These are phyloP conservation scores for Mycogone perniciosa DNA, from an alignment of 2,329 filamentous ascomycete species.

Conservation along the genomic window DNA sequence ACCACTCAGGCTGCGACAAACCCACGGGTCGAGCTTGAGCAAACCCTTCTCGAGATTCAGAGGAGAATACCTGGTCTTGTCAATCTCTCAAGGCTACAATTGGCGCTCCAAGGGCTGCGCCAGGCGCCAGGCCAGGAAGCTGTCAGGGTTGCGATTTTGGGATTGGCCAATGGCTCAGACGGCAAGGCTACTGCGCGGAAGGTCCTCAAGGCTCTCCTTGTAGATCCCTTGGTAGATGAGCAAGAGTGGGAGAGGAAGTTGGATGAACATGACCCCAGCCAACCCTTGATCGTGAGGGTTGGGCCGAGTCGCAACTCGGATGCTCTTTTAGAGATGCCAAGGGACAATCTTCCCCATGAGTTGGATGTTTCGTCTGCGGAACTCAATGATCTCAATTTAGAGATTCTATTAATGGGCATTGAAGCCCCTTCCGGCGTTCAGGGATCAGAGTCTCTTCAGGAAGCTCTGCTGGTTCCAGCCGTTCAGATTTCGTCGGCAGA, in stretches of 20 bases:
- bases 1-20: constrained; percentile 23
- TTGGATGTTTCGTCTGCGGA: constrained; percentile 57
- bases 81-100: constrained; percentile 63
- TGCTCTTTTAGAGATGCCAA: constrained; percentile 24
- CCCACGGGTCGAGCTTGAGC: constrained; percentile 49
- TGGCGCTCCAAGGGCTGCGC: constrained; percentile 60
- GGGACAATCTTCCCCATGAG: constrained; percentile 43
- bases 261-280: constrained; percentile 41
- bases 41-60: constrained; percentile 54
- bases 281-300: constrained; percentile 59
- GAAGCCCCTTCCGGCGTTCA: constrained; percentile 30
- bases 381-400: constrained; percentile 55
- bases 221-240: constrained; percentile 59
- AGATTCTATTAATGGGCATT: constrained; percentile 53
- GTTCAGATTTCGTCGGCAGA: constrained; percentile 64
- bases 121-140: constrained; percentile 51
- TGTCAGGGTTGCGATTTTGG: constrained; percentile 53
- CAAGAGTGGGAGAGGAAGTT: constrained; percentile 63
- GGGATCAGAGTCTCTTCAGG: constrained; percentile 44
- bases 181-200: constrained; percentile 49
- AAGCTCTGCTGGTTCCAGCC: constrained; percentile 67
- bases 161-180: constrained; percentile 34
- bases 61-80: constrained; percentile 55
- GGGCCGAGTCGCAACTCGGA: constrained; percentile 24
- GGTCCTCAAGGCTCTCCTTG: constrained; percentile 62